Base-by-base conservation (phyloP, 768 basidiomycete species). In the Suillus fuscotomentosus region DNA sequence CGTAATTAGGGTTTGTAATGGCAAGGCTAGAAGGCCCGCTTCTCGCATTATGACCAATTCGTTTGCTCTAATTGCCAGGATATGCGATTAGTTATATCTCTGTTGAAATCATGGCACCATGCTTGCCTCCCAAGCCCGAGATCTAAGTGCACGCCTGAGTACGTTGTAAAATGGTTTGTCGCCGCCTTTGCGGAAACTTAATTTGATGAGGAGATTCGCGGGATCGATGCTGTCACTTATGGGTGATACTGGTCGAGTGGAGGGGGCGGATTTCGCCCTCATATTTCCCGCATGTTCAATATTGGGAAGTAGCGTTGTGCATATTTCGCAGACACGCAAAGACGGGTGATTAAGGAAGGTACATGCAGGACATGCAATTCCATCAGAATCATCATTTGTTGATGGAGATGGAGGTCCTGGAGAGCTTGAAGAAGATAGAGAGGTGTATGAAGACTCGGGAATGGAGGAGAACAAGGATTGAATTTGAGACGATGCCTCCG, bases 171-270 rank as follows among this genome's bases (percentile, higher is more conserved):
- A 91, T 1, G 83, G 69, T 75, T 91, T 91, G 73, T 92, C 95
- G 0, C 96, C 96, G 3, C 96, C 95, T 73, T 88, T 92, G 50
- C 97, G 83, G 75, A 99, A 98, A 75, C 93, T 95, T 62, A 99
- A 73, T 68, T 92, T 90, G 56, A 97, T 84, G 63, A 89, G 80
- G 38, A 80, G 71, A n/a, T 79, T 72, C 7, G 70, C 70, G 11
- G 77, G 72, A 43, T 75, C 72, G 36, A 74, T 73, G 43, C 53
- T 65, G 47, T 67, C 63, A 45, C 67, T 71, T 8, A 65, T 65
- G 1, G 83, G 83, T 0, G 91, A 88, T 9, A 79, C 73, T 3
- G 90, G 85, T 31, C 90, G 83, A 13, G 91, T 89, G 0, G 86
- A 78, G 0, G 90, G 88, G 4, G 85, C 88, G 6, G 89, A 91